Conservation (phyloP, 2,329 filamentous ascomycete genomes). For the Penicillium sp. region DNA sequence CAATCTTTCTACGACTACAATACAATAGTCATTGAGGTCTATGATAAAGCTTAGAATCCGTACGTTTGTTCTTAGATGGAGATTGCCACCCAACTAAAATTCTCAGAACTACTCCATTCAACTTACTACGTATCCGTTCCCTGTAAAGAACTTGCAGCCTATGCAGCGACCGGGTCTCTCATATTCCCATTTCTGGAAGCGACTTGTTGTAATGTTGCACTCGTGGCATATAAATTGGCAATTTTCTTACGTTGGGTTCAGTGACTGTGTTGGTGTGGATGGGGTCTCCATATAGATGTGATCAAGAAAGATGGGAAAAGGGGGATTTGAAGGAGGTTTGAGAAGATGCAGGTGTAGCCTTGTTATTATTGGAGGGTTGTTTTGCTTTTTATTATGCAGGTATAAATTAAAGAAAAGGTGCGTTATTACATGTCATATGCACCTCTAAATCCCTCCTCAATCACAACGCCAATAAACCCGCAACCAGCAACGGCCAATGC, state of each 20-base stretch:
- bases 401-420: no score
- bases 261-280: no score
- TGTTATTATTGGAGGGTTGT: background rate
- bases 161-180: background rate
- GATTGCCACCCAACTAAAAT: background rate
- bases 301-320: no score
- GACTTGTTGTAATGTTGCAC: no score
- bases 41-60: background rate
- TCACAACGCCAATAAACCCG: slow-evolving; percentile 50
- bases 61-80: no score
- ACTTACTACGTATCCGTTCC: background rate
- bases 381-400: background rate
- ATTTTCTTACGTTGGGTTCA: no score
- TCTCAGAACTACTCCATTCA: background rate
- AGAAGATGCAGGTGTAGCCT: background rate
- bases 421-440: slow-evolving; percentile 5
- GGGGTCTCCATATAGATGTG: no score
- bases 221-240: no score
- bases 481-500: slow-evolving; percentile 53
- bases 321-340: background rate
- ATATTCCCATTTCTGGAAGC: no score
- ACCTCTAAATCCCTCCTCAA: slow-evolving; percentile 43
- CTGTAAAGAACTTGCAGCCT: background rate
- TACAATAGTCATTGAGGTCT: background rate
- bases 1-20: background rate